Evolutionary conservation across 108 stramenopile species (phyloP).

Genomic region (Nannochloropsis salina): DNA sequence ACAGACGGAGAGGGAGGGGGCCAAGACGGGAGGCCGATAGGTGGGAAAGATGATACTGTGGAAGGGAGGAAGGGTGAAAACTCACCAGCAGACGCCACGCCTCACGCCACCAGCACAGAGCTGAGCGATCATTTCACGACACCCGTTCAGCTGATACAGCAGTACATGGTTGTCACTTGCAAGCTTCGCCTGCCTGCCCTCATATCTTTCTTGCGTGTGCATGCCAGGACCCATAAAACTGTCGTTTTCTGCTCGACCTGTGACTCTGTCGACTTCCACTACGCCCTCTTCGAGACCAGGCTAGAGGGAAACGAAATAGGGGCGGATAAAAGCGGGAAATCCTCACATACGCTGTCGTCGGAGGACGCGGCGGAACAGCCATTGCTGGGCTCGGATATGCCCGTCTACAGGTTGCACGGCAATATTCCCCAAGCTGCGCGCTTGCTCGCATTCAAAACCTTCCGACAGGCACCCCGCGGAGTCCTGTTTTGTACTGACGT

Average conservation of each 20-base stretch:
- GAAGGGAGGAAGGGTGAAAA: not conserved
- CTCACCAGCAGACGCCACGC: not conserved
- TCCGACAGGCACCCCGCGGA: slow-evolving; percentile 46
- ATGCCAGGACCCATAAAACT: slow-evolving; percentile 52
- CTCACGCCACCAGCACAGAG: not conserved
- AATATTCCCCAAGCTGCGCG: slow-evolving; percentile 40
- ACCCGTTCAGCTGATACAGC: slow-evolving; percentile 76
- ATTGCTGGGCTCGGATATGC: slow-evolving; percentile 32
- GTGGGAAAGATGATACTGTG: not conserved
- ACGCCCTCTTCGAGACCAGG: slow-evolving; percentile 54
- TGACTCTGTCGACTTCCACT: slow-evolving; percentile 86
- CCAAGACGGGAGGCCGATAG: not conserved
- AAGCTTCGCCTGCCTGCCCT: slow-evolving; percentile 81
- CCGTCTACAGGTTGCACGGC: slow-evolving; percentile 39
- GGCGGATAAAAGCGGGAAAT: not conserved
- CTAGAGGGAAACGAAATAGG: slow-evolving; percentile 15
- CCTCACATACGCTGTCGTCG: not conserved
- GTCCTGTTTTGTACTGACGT: slow-evolving; percentile 94
- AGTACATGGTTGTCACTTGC: slow-evolving; percentile 73
- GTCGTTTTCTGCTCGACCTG: slow-evolving; percentile 91
- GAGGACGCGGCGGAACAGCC: not conserved
- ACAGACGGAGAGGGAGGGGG: not conserved
- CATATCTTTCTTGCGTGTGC: slow-evolving; percentile 67
- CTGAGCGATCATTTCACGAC: slow-evolving; percentile 56
- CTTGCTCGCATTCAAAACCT: slow-evolving; percentile 28